phyloP scores from a whole-genome alignment of 345 rosid species.

The Hevea brasiliensis region DNA sequence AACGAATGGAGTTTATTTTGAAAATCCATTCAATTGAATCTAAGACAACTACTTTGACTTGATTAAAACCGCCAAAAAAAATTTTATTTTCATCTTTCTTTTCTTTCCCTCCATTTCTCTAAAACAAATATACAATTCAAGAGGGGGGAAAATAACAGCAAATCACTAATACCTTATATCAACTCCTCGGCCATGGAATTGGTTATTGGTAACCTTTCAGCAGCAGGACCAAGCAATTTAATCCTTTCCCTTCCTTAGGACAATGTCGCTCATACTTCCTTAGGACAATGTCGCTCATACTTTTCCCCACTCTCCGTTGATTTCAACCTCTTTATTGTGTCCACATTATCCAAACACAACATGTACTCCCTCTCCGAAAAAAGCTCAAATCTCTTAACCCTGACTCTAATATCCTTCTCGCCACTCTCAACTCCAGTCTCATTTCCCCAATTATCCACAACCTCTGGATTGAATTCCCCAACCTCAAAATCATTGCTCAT shows the following conservation, averaged over 20 bases:
- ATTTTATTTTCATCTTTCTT: neutral
- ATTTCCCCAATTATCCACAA: conserved; percentile 54
- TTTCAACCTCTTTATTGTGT: conserved; percentile 57
- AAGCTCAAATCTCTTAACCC: conserved; percentile 39
- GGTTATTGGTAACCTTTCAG: conserved; percentile 71
- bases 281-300: conserved; percentile 84
- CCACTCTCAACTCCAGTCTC: conserved; percentile 25
- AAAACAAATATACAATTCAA: neutral
- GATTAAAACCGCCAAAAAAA: neutral
- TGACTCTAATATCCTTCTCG: conserved; percentile 25
- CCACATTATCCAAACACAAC: conserved; percentile 83
- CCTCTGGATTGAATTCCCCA: conserved; percentile 69
- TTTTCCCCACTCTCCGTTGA: conserved; percentile 74
- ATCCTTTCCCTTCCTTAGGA: conserved; percentile 54
- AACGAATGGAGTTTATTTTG: neutral
- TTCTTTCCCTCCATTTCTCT: neutral
- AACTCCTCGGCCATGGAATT: conserved; percentile 92
- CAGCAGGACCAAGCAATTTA: conserved; percentile 78
- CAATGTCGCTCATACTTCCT: no score
- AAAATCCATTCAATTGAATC: neutral
- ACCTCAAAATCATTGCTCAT: conserved; percentile 80
- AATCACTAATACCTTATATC: conserved; percentile 65
- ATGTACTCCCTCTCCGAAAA: conserved; percentile 71
- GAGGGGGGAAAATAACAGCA: neutral
- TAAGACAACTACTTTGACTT: no score